Evolutionary conservation across 495 filamentous ascomycete species (phyloP), one percentile per base, ranked within the genome.

Genomic region (Neurospora tetrasperma): DNA sequence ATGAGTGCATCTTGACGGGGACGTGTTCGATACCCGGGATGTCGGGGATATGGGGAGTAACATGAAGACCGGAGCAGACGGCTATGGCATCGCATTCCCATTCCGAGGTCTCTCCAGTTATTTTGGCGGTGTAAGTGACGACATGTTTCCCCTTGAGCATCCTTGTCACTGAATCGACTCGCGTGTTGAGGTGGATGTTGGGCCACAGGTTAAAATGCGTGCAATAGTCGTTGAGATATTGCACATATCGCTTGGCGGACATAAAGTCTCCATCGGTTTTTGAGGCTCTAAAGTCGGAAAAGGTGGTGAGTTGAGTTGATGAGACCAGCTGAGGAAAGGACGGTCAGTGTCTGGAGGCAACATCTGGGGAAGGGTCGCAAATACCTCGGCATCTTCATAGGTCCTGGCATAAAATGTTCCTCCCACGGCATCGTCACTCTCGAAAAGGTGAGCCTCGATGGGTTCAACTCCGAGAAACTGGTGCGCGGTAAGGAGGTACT

Each of bases 41-140:
- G 23, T 71, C 14, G 2, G 84, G 84, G 4, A 83, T 79, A 59
- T 83, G 81, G 9, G 83, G 82, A 9, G 73, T 71, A 14, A 83
- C 80, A 54, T 84, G 83, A 1, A 85, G 76, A 3, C 83, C 84
- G 5, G 81, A 82, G 72, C 83, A 86, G 35, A 85, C 78, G 18
- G 84, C 84, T 14, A 84, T 42, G 11, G 82, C 81, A 70, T 84
- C 83, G 40, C 80, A 84, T 42, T 81, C 75, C 71, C 78, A 83
- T 10, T 71, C 71, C 1, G 74, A 43, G 31, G 73, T 43, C 48
- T 77, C 71, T 4, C 75, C 73, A 0, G 71, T 69, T 2, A 42
- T 69, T 1, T 62, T 42, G 11, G 42, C 5, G 12, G 69, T 35
- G 62, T 76, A 82, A 10, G 69, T 72, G 54, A 84, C 70, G 11